A percentile compares a stretch with the other conserved stretches of the same genome.
These are phyloP conservation scores for Suillus lakei DNA, from an alignment of 768 basidiomycete genomes.

Conservation along the genomic window DNA sequence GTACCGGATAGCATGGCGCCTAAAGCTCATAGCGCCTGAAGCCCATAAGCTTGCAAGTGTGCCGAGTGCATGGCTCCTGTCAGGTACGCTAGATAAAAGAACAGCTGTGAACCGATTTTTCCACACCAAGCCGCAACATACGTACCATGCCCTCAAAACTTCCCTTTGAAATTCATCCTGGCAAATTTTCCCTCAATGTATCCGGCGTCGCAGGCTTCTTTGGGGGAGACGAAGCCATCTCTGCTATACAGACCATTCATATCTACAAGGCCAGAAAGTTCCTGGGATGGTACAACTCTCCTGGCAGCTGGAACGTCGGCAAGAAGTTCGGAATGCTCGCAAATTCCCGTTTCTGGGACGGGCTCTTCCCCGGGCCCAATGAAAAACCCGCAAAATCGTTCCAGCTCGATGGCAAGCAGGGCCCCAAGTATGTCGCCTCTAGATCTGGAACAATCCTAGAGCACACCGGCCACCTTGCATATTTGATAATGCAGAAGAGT, in stretches of 20 bases:
- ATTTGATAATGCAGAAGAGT: constrained; percentile 27
- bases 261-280: constrained; percentile 31
- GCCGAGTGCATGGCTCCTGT: not conserved
- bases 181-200: constrained; percentile 26
- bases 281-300: constrained; percentile 41
- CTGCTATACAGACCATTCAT: constrained; percentile 34
- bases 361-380: constrained; percentile 27
- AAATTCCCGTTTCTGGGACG: constrained; percentile 28
- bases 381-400: constrained; percentile 28
- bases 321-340: constrained; percentile 33
- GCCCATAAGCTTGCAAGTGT: not conserved
- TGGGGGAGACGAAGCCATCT: constrained; percentile 38
- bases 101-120: not conserved
- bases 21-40: not conserved
- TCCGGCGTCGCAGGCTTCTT: constrained; percentile 40
- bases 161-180: constrained; percentile 16
- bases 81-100: not conserved
- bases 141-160: constrained; percentile 10
- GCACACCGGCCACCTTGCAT: constrained; percentile 34
- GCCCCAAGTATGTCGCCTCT: constrained; percentile 30
- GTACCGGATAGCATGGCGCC: not conserved
- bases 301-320: constrained; percentile 35
- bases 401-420: constrained; percentile 28
- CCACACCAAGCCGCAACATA: not conserved
- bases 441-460: constrained; percentile 30